phyloP scores from a whole-genome alignment of 2,329 filamentous ascomycete genomes.

The Claviceps maximensis region DNA sequence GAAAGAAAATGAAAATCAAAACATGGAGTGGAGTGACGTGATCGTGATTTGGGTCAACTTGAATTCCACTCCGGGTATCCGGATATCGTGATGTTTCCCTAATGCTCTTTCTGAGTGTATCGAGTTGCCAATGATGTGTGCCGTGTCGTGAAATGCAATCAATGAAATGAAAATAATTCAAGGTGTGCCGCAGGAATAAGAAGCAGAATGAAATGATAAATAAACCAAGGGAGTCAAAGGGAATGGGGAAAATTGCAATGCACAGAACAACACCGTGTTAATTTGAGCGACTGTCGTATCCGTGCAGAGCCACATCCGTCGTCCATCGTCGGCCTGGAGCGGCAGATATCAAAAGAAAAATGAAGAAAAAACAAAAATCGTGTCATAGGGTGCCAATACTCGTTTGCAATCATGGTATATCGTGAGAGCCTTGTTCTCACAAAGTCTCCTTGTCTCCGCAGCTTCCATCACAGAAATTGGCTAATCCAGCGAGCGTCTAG shows the following conservation, averaged over 20 bases:
- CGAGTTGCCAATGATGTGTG: conserved; percentile 16
- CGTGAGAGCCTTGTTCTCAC: neutral
- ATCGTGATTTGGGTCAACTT: conserved; percentile 18
- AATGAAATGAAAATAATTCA: neutral
- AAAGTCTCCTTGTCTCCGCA: neutral
- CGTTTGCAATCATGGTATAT: neutral
- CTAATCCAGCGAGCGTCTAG: conserved; percentile 42
- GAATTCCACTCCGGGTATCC: conserved; percentile 20
- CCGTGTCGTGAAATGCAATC: conserved; percentile 8
- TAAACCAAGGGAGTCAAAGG: conserved; percentile 1
- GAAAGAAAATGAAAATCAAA: neutral
- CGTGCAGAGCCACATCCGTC: conserved; percentile 6
- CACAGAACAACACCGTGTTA: neutral
- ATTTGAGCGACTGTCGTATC: neutral
- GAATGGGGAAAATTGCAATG: neutral
- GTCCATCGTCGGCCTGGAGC: conserved; percentile 1
- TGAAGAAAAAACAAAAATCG: neutral
- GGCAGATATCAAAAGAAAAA: neutral
- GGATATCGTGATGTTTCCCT: conserved; percentile 25
- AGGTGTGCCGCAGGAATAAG: neutral
- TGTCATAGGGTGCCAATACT: neutral
- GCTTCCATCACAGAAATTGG: conserved; percentile 16
- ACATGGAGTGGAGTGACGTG: conserved; percentile 24
- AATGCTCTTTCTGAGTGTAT: conserved; percentile 20
- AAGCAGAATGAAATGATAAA: neutral